Base-by-base conservation (phyloP, 805 yeast species). In the Starmerella davenportii region DNA sequence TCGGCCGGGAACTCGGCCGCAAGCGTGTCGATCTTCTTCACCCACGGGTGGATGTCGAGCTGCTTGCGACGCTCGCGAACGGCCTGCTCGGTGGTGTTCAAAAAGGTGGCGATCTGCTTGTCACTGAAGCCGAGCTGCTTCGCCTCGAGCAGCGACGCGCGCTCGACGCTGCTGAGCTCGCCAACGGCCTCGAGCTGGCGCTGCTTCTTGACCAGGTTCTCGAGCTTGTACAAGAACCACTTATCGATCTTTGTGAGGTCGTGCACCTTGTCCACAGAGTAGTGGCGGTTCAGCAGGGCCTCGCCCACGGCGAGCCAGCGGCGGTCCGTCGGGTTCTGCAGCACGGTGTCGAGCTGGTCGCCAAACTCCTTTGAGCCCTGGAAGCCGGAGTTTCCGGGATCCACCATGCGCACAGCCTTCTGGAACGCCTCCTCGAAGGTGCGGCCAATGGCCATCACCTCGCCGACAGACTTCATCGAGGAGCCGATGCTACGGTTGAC, bases 1-100 rank as follows among this genome's bases (percentile, higher is more conserved):
- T 76, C 70, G 37, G 98, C 98, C 36, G 98, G 98, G 75, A 87
- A 87, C 62, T 87, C 98, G 41, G 98, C 96, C 45, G 98, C 98
- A 48, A 87, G 69, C 29, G 98, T 87, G 57, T 87, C 96, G 54
- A 87, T 87, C 64, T 84, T 81, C 71, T 87, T 90, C 51, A 87
- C 98, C 55, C 82, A 84, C 53, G 96, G 96, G 42, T 72, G 64
- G 52, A 87, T 77, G 39, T 81, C 85, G 51, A 69, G 75, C 30
- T 72, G 65, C 57, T 81, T 77, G 65, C 98, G 76, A 53, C 72
- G 70, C 15, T 73, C 70, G 62, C 98, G 76, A 38, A 84, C 87
- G 45, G 77, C 80, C 43, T 74, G 62, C 65, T 90, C 98, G 40
- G 68, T 60, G 42, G 79, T 63, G 36, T 72, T 72, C 44, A 81